These are phyloP conservation scores for Urostyla sp. DNA, from an alignment of 73 alveolate species.

Conservation along the genomic window DNA sequence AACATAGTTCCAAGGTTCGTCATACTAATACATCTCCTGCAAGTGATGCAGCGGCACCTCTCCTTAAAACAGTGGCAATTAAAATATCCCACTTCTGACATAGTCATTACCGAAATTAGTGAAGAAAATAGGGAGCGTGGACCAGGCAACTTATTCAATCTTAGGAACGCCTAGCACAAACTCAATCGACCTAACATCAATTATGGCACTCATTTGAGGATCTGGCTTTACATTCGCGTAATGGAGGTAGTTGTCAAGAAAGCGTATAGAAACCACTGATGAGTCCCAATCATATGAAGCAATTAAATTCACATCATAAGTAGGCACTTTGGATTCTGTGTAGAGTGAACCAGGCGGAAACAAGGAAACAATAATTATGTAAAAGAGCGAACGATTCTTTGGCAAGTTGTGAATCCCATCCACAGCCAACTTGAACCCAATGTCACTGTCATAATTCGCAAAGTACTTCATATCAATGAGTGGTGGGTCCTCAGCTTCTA, in stretches of 20 bases:
- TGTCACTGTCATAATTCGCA: slow-evolving; percentile 66
- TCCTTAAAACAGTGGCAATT: slow-evolving; percentile 83
- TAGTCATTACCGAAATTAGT: slow-evolving; percentile 71
- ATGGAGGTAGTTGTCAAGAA: slow-evolving; percentile 41
- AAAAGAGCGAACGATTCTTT: slow-evolving; percentile 22
- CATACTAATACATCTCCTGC: slow-evolving; percentile 65
- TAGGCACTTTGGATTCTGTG: slow-evolving; percentile 31
- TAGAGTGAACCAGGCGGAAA: slow-evolving; percentile 71
- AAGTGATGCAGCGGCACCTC: slow-evolving; percentile 64
- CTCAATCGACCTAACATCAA: slow-evolving; percentile 59
- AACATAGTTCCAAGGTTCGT: slow-evolving; percentile 76
- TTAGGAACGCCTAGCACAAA: slow-evolving; percentile 72
- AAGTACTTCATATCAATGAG: slow-evolving; percentile 77
- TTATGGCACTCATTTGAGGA: slow-evolving; percentile 38
- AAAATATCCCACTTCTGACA: slow-evolving; percentile 73
- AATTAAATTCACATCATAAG: slow-evolving; percentile 32
- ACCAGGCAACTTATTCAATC: slow-evolving; percentile 82
- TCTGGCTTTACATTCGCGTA: slow-evolving; percentile 51
- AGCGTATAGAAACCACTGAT: slow-evolving; percentile 46
- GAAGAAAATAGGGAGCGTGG: slow-evolving; percentile 78
- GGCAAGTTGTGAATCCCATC: slow-evolving; percentile 83
- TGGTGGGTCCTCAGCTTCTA: slow-evolving; percentile 55
- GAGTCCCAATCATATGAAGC: slow-evolving; percentile 65
- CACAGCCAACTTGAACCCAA: slow-evolving; percentile 84
- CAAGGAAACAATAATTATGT: slow-evolving; percentile 54